Percentiles rank a stretch among this genome's conserved stretches.
These are phyloP conservation scores for Tetrapisispora fleetii DNA, from an alignment of 805 yeast species.

Conservation along the genomic window DNA sequence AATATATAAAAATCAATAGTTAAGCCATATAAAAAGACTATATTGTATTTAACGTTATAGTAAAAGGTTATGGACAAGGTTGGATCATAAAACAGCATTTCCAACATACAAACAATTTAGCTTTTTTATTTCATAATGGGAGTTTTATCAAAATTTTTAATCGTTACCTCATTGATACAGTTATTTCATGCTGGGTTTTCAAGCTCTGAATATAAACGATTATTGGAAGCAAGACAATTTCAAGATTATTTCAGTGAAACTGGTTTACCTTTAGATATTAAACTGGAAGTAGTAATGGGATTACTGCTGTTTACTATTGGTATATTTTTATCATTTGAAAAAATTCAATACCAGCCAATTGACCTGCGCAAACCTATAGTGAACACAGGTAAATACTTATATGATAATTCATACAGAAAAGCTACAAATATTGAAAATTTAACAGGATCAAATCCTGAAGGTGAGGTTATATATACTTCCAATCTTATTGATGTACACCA, in stretches of 20 bases:
- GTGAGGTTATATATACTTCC: constrained; percentile 22
- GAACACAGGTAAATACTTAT: constrained; percentile 17
- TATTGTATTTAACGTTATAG: too few relatives aligned
- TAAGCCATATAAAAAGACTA: too few relatives aligned
- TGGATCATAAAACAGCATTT: neutral
- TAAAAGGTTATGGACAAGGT: too few relatives aligned
- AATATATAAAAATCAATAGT: too few relatives aligned
- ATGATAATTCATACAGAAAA: constrained; percentile 23
- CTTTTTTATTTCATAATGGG: constrained; percentile 8
- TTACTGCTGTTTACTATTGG: constrained; percentile 18
- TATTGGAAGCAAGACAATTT: constrained; percentile 10
- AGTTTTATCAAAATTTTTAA: constrained; percentile 8
- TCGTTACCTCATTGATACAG: constrained; percentile 10
- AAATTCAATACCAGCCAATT: constrained; percentile 16
- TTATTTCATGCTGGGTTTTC: constrained; percentile 27
- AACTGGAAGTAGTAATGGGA: constrained; percentile 20
- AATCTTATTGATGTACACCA: constrained; percentile 20
- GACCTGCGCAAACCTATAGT: constrained; percentile 10
- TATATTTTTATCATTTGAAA: constrained; percentile 19
- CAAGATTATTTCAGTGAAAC: neutral
- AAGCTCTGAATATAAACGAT: constrained; percentile 26
- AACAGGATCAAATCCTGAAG: constrained; percentile 22
- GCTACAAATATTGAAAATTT: constrained; percentile 24
- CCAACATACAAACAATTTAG: neutral
- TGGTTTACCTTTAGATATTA: constrained; percentile 23